phyloP scores from a whole-genome alignment of 371 early-diverging fungal species.

The Thermomucor indicae-seudaticae region DNA sequence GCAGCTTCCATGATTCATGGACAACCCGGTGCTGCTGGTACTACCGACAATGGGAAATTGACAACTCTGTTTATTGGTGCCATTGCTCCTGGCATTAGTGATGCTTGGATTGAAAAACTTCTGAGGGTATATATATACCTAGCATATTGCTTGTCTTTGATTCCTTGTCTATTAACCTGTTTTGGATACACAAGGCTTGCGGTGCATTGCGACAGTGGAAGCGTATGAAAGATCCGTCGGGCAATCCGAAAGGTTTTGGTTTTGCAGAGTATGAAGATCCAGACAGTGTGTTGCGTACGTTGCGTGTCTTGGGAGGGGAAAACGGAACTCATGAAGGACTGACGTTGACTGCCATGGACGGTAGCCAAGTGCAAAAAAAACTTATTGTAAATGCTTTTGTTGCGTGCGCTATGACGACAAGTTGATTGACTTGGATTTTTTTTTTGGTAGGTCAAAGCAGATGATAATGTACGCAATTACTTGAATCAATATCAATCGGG shows the following conservation, averaged over 20 bases:
- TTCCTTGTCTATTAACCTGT: too few species aligned
- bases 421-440: neutral
- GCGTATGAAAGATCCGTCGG: slow-evolving; percentile 63
- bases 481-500: slow-evolving; percentile 55
- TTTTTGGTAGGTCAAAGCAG: slow-evolving; percentile 55
- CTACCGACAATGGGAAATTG: slow-evolving; percentile 50
- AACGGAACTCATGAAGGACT: slow-evolving; percentile 41
- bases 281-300: slow-evolving; percentile 61
- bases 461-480: slow-evolving; percentile 64
- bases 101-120: slow-evolving; percentile 68
- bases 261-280: slow-evolving; percentile 77
- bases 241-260: slow-evolving; percentile 75
- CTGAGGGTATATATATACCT: slow-evolving; percentile 55
- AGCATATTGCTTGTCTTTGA: too few species aligned
- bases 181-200: slow-evolving; percentile 62
- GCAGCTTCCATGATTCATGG: neutral
- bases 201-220: slow-evolving; percentile 71
- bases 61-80: slow-evolving; percentile 74
- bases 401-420: neutral
- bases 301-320: slow-evolving; percentile 71
- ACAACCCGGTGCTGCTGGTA: neutral
- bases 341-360: slow-evolving; percentile 54
- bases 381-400: slow-evolving; percentile 42
- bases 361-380: slow-evolving; percentile 53
- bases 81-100: slow-evolving; percentile 70